Base-by-base conservation (phyloP, 768 basidiomycete species). In the Plicaturopsis crispa region DNA sequence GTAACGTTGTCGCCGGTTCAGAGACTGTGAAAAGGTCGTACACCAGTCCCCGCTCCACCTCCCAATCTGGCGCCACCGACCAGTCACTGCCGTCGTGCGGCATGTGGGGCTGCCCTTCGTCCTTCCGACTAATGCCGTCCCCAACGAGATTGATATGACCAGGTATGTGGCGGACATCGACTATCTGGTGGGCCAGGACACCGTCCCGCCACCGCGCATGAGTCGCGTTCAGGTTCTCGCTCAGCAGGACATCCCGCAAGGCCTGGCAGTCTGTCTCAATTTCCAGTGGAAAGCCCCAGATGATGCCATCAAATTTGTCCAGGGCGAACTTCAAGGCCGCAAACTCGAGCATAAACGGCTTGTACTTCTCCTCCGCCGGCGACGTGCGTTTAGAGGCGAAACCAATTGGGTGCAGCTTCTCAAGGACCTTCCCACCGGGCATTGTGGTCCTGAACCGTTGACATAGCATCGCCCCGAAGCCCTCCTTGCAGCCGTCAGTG, bases 331-430 rank as follows among this genome's bases (percentile, higher is more conserved):
- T 53, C 40, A 44, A 48, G 13, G 40, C 49, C 6, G 59, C 60
- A 40, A 63, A 61, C 36, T 65, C 58, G 8, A 60, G 47, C 4
- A 61, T 28, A 35, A 53, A 60, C 1, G 56, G 60, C 20, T 46
- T 44, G 38, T 61, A 64, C 6, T 49, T 47, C 21, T 50, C 52
- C 35, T 62, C 61, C 0, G 51, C 39, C 0, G 32, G 22, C 1
- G 60, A 65, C 10, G 61, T 61, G 6, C 59, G 42, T 33, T 65
- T 62, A 8, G 60, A 63, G 1, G 52, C 50, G 38, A 59, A 65
- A 0, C 39, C 59, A 1, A 65, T 47, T 0, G 62, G 63, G 39
- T 61, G 57, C 2, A 47, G 21, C 2, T 41, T 16, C 8, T 26
- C 22, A 7, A 52, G 44, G 1, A 33, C 40, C 12, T 38, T 43